Conservation (phyloP, 805 yeast genomes). For the Teunomyces aglyptinius region DNA sequence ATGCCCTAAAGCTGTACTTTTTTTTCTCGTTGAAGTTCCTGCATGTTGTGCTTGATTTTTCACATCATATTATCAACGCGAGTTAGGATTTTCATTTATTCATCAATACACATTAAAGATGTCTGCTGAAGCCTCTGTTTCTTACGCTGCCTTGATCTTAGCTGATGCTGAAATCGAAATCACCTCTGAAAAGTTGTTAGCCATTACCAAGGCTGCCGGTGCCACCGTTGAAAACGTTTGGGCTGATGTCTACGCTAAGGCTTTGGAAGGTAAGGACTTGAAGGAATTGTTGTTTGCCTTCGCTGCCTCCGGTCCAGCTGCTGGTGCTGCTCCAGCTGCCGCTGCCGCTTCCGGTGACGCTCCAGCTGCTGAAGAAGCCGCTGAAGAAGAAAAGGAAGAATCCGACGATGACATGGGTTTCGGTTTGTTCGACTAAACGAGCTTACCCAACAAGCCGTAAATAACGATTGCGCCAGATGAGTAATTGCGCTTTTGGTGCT, state of each 20-base stretch:
- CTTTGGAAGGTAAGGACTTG: slow-evolving; percentile 79
- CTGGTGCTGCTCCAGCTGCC: slow-evolving; percentile 33
- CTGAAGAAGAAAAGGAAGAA: slow-evolving; percentile 19
- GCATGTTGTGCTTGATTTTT: slow-evolving; percentile 1
- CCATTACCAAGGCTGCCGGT: slow-evolving; percentile 81
- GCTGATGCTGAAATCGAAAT: slow-evolving; percentile 96
- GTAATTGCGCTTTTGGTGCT: slow-evolving; percentile 1
- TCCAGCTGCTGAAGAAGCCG: slow-evolving; percentile 49
- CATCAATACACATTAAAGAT: slow-evolving; percentile 36
- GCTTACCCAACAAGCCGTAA: background rate
- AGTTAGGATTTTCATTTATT: slow-evolving; percentile 1
- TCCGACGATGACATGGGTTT: slow-evolving; percentile 30
- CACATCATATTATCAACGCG: slow-evolving; percentile 2
- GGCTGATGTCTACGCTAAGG: slow-evolving; percentile 88
- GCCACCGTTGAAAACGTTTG: slow-evolving; percentile 76
- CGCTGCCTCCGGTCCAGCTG: slow-evolving; percentile 49
- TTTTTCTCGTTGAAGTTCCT: background rate
- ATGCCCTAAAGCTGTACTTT: slow-evolving; percentile 4
- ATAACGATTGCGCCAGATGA: background rate
- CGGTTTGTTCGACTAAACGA: slow-evolving; percentile 29
- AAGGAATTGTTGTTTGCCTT: slow-evolving; percentile 65
- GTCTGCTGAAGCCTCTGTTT: slow-evolving; percentile 90
- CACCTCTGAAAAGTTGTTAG: slow-evolving; percentile 78
- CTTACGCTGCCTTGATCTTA: slow-evolving; percentile 97
- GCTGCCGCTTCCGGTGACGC: slow-evolving; percentile 35